Base-by-base conservation (phyloP, 2,329 filamentous ascomycete species). In the Shiraia bambusicola region DNA sequence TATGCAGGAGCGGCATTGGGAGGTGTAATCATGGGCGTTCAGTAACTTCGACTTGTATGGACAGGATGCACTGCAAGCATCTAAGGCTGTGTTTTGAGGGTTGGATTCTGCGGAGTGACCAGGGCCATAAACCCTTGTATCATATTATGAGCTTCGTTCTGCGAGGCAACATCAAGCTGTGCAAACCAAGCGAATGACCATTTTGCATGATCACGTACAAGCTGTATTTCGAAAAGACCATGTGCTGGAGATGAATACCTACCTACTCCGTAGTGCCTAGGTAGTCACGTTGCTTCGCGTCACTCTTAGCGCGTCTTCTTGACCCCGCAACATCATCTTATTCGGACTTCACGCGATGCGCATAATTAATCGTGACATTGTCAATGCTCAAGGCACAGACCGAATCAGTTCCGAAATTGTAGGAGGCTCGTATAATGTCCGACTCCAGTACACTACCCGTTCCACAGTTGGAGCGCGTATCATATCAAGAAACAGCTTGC, bases 21-120 rank as follows among this genome's bases (percentile, higher is more conserved):
- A 48, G 54, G 52, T 56, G 54, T 59, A 53, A 49, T 56, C 48
- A 52, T 45, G 40, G 56, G 56, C 56, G 56, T 59, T 59, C 26
- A 34, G 39, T 45, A 31, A 41, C 40, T 47, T 46, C 30, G 38
- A 42, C 29, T 29, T 47, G 4, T 22, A 22, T 37, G 19, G 46
- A 45, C 32, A 54, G 43, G 48, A 50, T 50, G 46, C 33, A 49
- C 37, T 37, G 46, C 34, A 34, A 49, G 50, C 33, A 34, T 50
- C 47, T 47, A 30, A 40, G 28, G 25, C 33, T 26, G 28, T 31
- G 13, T 27, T 34, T n/a, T 13, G 12, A 26, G 40, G 47, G 45
- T 46, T 49, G 41, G 48, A 46, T 46, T 46, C 36, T 45, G 42
- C 34, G 40, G 49, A 47, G 37, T 29, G 40, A 54, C 36, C 31